A percentile compares a stretch with the other conserved stretches of the same genome.
Conservation (phyloP, 2,329 filamentous ascomycete species). For the Purpureocillium lavendulum region DNA sequence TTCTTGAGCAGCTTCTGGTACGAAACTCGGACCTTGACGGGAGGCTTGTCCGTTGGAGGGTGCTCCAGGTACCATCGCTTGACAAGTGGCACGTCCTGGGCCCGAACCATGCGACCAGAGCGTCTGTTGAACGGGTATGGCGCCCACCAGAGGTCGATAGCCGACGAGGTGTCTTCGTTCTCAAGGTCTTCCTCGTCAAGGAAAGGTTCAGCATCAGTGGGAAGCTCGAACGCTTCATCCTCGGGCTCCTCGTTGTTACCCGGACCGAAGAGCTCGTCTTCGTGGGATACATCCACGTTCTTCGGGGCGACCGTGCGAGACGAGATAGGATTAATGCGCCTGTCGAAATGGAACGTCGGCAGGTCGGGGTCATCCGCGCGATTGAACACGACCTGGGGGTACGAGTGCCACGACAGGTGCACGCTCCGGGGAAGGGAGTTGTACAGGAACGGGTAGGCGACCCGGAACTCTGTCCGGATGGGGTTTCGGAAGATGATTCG, state of each 20-base stretch:
- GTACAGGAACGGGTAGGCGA: slow-evolving; percentile 91
- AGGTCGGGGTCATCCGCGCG: slow-evolving; percentile 80
- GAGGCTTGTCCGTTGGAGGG: slow-evolving; percentile 73
- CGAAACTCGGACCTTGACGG: slow-evolving; percentile 94
- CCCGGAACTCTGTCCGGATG: slow-evolving; percentile 90
- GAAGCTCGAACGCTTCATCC: slow-evolving; percentile 79
- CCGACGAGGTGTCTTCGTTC: slow-evolving; percentile 80
- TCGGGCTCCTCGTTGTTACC: slow-evolving; percentile 67
- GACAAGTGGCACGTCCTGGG: slow-evolving; percentile 91
- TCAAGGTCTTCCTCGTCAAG: slow-evolving; percentile 82
- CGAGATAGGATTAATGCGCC: slow-evolving; percentile 95
- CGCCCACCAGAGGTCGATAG: slow-evolving; percentile 96
- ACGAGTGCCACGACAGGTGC: slow-evolving; percentile 84
- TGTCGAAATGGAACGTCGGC: slow-evolving; percentile 95
- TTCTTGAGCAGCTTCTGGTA: slow-evolving; percentile 98
- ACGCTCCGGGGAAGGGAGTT: slow-evolving; percentile 95
- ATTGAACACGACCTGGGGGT: slow-evolving; percentile 88
- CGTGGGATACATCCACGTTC: slow-evolving; percentile 84
- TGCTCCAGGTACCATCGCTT: slow-evolving; percentile 99
- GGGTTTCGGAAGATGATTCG: slow-evolving; percentile 96
- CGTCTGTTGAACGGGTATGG: slow-evolving; percentile 92
- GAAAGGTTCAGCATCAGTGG: slow-evolving; percentile 75
- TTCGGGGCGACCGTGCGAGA: slow-evolving; percentile 89
- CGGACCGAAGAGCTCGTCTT: slow-evolving; percentile 84
- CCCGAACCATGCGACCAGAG: slow-evolving; percentile 91